A percentile compares a stretch with the other conserved stretches of the same genome.
These are phyloP conservation scores for Hyphodiscus hymeniophilus DNA, from an alignment of 495 filamentous ascomycete genomes.

Conservation along the genomic window DNA sequence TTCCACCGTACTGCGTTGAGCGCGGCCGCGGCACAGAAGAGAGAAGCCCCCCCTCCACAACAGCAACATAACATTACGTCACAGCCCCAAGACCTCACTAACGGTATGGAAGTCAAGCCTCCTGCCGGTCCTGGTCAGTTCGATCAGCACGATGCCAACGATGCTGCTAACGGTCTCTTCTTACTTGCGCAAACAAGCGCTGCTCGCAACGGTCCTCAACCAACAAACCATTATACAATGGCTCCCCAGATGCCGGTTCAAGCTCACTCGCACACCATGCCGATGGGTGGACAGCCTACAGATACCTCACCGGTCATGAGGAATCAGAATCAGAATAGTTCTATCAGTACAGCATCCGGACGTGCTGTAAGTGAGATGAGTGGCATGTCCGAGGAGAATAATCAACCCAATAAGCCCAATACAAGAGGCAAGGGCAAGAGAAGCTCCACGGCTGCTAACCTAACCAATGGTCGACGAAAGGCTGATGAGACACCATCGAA, in stretches of 20 bases:
- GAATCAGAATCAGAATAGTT: constrained; percentile 25
- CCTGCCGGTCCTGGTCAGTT: constrained; percentile 53
- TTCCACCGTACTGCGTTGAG: constrained; percentile 90
- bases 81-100: constrained; percentile 38
- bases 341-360: constrained; percentile 32
- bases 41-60: constrained; percentile 27
- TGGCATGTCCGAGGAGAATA: constrained; percentile 66
- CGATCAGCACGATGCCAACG: constrained; percentile 80
- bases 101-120: constrained; percentile 32
- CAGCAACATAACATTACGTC: constrained; percentile 29
- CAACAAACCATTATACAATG: constrained; percentile 35
- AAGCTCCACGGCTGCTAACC: constrained; percentile 21
- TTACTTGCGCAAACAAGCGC: constrained; percentile 61
- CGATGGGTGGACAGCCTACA: constrained; percentile 14
- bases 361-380: constrained; percentile 60
- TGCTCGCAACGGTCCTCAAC: constrained; percentile 15
- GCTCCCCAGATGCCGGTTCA: constrained; percentile 23
- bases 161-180: constrained; percentile 91
- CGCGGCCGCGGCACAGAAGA: constrained; percentile 53
- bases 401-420: constrained; percentile 52
- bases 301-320: constrained; percentile 43
- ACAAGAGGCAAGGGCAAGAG: constrained; percentile 67
- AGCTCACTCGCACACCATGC: constrained; percentile 16
- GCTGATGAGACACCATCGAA: constrained; percentile 66
- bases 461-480: constrained; percentile 56